Conservation (phyloP, 2,329 filamentous ascomycete genomes). For the Didymella lethalis region DNA sequence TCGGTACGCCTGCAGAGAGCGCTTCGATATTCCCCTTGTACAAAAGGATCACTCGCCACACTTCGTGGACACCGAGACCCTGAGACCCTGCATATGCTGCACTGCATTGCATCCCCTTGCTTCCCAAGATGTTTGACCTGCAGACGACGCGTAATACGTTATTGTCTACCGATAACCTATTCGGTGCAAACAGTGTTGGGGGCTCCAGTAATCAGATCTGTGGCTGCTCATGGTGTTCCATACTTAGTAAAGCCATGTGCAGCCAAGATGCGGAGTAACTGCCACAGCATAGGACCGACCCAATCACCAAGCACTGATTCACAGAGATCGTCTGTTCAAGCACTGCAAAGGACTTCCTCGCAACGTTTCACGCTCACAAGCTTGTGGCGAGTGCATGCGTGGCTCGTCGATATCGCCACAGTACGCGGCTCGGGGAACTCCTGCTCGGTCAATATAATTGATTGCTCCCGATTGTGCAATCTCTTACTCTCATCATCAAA, state of each 20-base stretch:
- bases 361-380: background rate
- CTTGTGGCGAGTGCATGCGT: conserved; percentile 20
- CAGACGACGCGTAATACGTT: conserved; percentile 24
- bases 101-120: background rate
- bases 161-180: conserved; percentile 1
- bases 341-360: conserved; percentile 2
- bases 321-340: conserved; percentile 16
- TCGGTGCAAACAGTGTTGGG: background rate
- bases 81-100: conserved; percentile 4
- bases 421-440: conserved; percentile 15
- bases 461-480: background rate
- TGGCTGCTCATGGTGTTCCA: conserved; percentile 10
- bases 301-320: conserved; percentile 8
- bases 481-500: background rate
- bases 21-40: background rate
- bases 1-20: background rate
- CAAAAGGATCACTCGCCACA: conserved; percentile 17
- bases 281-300: conserved; percentile 4
- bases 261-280: conserved; percentile 12
- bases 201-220: conserved; percentile 13
- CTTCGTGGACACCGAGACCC: conserved; percentile 21
- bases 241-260: conserved; percentile 12
- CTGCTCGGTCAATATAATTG: background rate
- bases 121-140: background rate
- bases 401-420: conserved; percentile 21